Percentiles rank a stretch among this genome's conserved stretches.
phyloP scores from a whole-genome alignment of 352 stramenopile species.

The Sclerospora graminicola region DNA sequence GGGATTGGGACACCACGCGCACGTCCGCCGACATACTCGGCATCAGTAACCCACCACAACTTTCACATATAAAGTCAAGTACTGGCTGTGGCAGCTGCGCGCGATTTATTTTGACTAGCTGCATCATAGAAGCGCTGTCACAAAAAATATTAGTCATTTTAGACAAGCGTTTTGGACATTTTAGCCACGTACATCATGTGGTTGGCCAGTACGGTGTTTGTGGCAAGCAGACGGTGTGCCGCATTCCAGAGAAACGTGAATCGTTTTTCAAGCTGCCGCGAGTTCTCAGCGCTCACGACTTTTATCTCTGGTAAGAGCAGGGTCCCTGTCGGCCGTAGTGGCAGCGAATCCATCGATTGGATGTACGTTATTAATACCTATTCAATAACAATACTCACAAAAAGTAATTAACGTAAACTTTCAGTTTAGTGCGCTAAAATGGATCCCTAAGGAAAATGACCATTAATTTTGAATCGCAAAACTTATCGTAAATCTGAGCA shows the following conservation, averaged over 20 bases:
- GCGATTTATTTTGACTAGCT: conserved; percentile 25
- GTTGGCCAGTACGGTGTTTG: conserved; percentile 31
- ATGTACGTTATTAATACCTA: no score
- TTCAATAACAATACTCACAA: no score
- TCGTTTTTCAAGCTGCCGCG: conserved; percentile 53
- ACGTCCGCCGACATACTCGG: conserved; percentile 48
- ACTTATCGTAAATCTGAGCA: no score
- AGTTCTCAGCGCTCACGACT: conserved; percentile 20
- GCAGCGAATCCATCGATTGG: neutral
- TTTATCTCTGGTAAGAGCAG: conserved; percentile 36
- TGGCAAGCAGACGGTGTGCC: conserved; percentile 36
- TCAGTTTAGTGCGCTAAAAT: no score
- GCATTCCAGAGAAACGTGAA: conserved; percentile 58
- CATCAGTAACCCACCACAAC: conserved; percentile 45
- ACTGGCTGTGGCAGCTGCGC: conserved; percentile 31
- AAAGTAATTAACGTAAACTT: no score
- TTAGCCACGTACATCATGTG: conserved; percentile 30
- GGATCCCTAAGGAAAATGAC: no score
- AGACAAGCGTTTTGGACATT: neutral
- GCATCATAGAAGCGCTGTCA: conserved; percentile 44
- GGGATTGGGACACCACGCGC: conserved; percentile 32
- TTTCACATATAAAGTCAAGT: conserved; percentile 59
- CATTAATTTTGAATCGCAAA: no score
- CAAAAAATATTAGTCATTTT: conserved; percentile 1
- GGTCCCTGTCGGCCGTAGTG: neutral